Evolutionary conservation across 2,329 filamentous ascomycete genomes (phyloP), one percentile per base, ranked within the genome.

Genomic region (Microsporum ferrugineum): DNA sequence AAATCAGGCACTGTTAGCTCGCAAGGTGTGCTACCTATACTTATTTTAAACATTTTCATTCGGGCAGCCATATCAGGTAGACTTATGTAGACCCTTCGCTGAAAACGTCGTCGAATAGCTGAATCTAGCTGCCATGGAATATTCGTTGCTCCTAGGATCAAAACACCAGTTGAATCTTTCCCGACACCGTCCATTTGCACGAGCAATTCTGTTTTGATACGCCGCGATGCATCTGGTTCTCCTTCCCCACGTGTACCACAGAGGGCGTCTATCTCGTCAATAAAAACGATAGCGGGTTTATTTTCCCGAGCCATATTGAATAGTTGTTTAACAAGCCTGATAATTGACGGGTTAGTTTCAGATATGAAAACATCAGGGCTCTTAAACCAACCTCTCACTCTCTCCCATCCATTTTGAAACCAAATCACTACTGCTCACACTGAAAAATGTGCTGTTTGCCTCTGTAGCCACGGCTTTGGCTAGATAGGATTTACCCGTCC

Each of bases 371-470:
- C 31, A 31, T 38, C 27, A 31, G 45, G 12, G 10, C 7, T 23
- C 43, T 58, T n/a, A 31, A 43, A 68, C 80, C 57, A 78, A 95
- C 89, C 91, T 85, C 84, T 99, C 94, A 80, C 89, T 95, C 77
- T 99, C 94, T 78, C 94, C 94, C 94, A 99, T 99, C 94, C 94
- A 99, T 73, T 99, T 99, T 74, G 90, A 96, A 63, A 99, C 94
- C 75, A 99, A 75, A 73, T 99, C 94, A 71, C 90, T 95, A 80
- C 89, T 95, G 77, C 89, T 95, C 66, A 99, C 92, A 71, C 91
- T 96, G 82, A 99, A 99, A 73, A 99, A 99, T 2, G 94, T 97
- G 76, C 91, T 96, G 76, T 99, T 97, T 62, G 94, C 94, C 76
- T 99, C 94, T 17, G 94, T 99, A 59, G 94, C 94, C 58, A 99